Evolutionary conservation across 139 green algal genomes (phyloP).

Genomic region (Volvox reticuliferus): DNA sequence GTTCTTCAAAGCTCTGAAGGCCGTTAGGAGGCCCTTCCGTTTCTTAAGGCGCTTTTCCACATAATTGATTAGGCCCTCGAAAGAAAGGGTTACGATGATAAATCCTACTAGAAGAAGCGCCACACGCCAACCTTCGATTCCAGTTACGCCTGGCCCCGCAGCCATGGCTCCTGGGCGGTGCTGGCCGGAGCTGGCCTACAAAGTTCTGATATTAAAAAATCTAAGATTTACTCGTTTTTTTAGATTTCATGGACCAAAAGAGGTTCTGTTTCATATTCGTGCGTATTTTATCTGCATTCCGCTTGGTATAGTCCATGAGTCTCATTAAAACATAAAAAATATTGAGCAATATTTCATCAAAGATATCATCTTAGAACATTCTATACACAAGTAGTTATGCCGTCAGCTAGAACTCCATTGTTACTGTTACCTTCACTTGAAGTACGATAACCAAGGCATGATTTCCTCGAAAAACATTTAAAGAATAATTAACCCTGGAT

Average conservation of each 20-base stretch:
- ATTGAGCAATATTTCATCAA: neutral
- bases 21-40: slow-evolving; percentile 30
- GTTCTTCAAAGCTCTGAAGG: slow-evolving; percentile 35
- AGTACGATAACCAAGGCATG: neutral
- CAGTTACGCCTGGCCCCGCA: slow-evolving; percentile 4
- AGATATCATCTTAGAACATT: neutral
- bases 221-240: neutral
- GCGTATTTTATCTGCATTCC: neutral
- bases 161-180: neutral
- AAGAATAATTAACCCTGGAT: too few species aligned
- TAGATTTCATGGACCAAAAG: neutral
- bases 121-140: slow-evolving; percentile 41
- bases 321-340: neutral
- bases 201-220: neutral
- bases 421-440: neutral
- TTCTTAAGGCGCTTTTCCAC: slow-evolving; percentile 40
- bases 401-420: neutral
- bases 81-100: slow-evolving; percentile 5
- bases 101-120: slow-evolving; percentile 34
- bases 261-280: neutral
- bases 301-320: neutral
- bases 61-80: neutral
- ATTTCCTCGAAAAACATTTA: neutral
- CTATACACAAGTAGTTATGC: neutral
- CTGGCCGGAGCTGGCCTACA: neutral